Percentiles rank a stretch among this genome's conserved stretches.
Conservation (phyloP, 176 grass and related monocot genomes). For the Alloteropsis semialata region DNA sequence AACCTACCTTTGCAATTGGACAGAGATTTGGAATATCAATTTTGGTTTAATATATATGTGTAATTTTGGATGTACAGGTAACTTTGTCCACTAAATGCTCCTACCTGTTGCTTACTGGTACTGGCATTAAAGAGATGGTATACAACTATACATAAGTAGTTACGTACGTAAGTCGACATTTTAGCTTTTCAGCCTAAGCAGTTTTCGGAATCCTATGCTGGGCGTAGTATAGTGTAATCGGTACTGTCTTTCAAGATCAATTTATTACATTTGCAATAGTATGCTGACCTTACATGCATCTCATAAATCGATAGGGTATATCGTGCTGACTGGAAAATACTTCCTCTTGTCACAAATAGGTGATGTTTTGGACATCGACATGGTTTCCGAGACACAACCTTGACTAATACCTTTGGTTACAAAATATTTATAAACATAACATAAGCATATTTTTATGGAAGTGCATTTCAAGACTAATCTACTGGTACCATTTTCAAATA, state of each 20-base stretch:
- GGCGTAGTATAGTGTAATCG: conserved; percentile 9
- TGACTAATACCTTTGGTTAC: neutral
- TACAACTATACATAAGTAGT: neutral
- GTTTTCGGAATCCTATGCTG: neutral
- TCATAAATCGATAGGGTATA: neutral
- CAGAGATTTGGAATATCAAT: neutral
- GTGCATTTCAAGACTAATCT: neutral
- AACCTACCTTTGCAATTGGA: neutral
- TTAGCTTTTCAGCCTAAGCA: neutral
- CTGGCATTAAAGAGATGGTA: neutral
- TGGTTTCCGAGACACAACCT: neutral
- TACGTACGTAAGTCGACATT: neutral
- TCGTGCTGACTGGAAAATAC: neutral
- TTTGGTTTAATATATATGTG: neutral
- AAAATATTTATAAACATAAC: neutral
- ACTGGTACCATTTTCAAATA: neutral
- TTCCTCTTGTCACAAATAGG: neutral
- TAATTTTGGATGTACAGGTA: neutral
- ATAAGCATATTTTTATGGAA: neutral
- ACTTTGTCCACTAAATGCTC: neutral
- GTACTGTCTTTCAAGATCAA: conserved; percentile 8
- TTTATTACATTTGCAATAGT: conserved; percentile 17
- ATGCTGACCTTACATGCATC: conserved; percentile 7
- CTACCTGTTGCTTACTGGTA: neutral
- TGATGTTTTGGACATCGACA: neutral